Evolutionary conservation across 306 rosid genomes (phyloP), one percentile per base, ranked within the genome.

Genomic region (Cicer judaicum): DNA sequence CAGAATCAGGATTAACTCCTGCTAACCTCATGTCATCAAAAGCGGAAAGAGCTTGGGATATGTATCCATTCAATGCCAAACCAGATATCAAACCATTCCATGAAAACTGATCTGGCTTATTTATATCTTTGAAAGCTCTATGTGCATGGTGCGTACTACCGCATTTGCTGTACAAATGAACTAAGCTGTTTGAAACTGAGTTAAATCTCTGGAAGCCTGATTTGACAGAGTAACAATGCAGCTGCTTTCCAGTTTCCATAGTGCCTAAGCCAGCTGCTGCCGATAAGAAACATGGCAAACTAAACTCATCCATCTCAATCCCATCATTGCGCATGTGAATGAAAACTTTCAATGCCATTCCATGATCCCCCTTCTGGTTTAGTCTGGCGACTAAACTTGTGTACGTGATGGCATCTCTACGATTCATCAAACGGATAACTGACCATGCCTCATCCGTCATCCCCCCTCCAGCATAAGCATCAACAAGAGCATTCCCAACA

Each of bases 401-500:
- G 85, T 88, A 90, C 2, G 90, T 84, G 80, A 90, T 74, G 44
- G 79, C 47, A 82, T 90, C 88, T 76, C 88, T 87, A 50, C 9
- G 78, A 40, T 18, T 76, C 93, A 88, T 82, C 36, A n/a, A 73
- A 77, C 78, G 44, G 49, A 88, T 42, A 53, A 85, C 86, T 44
- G 73, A 68, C 87, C 91, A 76, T 1, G 89, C 90, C 72, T 81
- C 86, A 49, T 82, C 72, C 39, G 57, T 70, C 90, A 80, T 81
- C 24, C 84, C 90, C 7, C 76, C 57, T 63, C 88, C 83, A 65
- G 88, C 89, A 83, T 90, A 90, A 49, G 90, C 85, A 75, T 90
- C 90, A 68, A 90, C 86, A 54, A 90, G 96, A 80, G 96, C 86
- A 77, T 90, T 90, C 60, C 80, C 89, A 68, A 90, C 89, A 57